Evolutionary conservation across 2,329 filamentous ascomycete genomes (phyloP).

Genomic region (Scorias spongiosa): DNA sequence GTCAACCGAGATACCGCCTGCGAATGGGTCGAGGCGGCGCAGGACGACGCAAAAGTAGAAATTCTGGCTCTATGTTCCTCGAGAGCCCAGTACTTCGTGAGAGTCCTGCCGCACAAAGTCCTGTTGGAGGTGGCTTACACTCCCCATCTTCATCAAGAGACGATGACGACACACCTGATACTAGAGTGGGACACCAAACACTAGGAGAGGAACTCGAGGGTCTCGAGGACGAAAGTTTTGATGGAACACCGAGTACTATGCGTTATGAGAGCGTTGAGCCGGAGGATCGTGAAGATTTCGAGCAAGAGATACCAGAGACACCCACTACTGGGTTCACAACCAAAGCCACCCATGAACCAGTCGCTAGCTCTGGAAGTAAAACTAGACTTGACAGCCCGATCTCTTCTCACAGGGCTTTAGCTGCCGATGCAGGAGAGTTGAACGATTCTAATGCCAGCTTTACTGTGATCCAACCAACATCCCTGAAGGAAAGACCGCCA

Average conservation of each 20-base stretch:
- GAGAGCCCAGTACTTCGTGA: background rate
- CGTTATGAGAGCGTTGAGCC: slow-evolving; percentile 51
- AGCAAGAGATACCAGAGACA: slow-evolving; percentile 5
- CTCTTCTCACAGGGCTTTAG: background rate
- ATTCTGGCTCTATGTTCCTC: slow-evolving; percentile 20
- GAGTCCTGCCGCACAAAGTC: background rate
- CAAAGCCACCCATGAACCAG: background rate
- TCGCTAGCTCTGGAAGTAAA: background rate
- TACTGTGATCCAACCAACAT: slow-evolving; percentile 5
- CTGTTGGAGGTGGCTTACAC: background rate
- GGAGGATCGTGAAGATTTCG: slow-evolving; percentile 55
- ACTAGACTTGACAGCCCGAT: background rate
- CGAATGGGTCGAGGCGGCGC: slow-evolving; percentile 48
- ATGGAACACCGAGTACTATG: slow-evolving; percentile 19
- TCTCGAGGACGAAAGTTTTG: slow-evolving; percentile 55
- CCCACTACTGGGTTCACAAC: slow-evolving; percentile 1
- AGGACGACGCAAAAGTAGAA: slow-evolving; percentile 8
- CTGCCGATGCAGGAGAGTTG: background rate
- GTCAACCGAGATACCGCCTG: slow-evolving; percentile 51
- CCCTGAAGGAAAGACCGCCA: slow-evolving; percentile 6
- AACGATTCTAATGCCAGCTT: slow-evolving; percentile 3
- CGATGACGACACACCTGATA: slow-evolving; percentile 28
- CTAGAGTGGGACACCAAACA: slow-evolving; percentile 46
- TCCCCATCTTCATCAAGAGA: slow-evolving; percentile 34
- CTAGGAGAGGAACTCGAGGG: slow-evolving; percentile 83